Percentiles rank a stretch among this genome's conserved stretches.
Conservation (phyloP, 108 stramenopile species). For the Cyclotella kingstonii region DNA sequence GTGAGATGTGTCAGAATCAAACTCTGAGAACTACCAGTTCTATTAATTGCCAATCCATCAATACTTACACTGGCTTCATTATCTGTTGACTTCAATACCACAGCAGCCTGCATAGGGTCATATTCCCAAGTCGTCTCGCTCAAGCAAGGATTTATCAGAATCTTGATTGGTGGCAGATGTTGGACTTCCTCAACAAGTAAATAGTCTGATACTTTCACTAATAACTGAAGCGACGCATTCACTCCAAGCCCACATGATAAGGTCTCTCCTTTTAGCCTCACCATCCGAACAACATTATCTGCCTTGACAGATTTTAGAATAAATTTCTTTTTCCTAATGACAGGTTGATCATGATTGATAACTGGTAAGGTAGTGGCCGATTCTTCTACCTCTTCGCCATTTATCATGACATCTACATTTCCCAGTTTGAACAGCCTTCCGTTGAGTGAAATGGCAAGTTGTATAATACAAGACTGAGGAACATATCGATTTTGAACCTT, state of each 20-base stretch:
- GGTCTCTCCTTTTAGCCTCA: constrained; percentile 30
- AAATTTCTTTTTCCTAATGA: background rate
- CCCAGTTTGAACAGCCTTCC: constrained; percentile 25
- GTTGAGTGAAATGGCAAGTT: constrained; percentile 21
- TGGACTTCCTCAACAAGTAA: background rate
- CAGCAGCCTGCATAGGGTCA: constrained; percentile 3
- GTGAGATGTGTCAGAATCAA: background rate
- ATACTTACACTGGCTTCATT: background rate
- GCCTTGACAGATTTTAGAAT: background rate
- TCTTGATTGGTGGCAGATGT: background rate
- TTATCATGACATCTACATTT: constrained; percentile 12
- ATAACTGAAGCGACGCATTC: constrained; percentile 13
- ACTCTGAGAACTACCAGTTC: no score
- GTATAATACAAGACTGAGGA: constrained; percentile 17
- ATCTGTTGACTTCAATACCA: background rate
- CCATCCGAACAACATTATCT: constrained; percentile 11
- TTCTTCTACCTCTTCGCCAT: constrained; percentile 23
- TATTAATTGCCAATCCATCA: background rate
- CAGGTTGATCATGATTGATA: background rate
- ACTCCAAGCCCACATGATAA: constrained; percentile 17
- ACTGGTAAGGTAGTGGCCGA: constrained; percentile 7
- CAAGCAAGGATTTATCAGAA: background rate
- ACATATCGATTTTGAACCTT: background rate
- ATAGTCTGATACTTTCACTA: constrained; percentile 20
- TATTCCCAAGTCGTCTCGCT: constrained; percentile 5